Evolutionary conservation across 2,329 filamentous ascomycete genomes (phyloP), one percentile per base, ranked within the genome.

Genomic region (Sclerotinia glacialis): DNA sequence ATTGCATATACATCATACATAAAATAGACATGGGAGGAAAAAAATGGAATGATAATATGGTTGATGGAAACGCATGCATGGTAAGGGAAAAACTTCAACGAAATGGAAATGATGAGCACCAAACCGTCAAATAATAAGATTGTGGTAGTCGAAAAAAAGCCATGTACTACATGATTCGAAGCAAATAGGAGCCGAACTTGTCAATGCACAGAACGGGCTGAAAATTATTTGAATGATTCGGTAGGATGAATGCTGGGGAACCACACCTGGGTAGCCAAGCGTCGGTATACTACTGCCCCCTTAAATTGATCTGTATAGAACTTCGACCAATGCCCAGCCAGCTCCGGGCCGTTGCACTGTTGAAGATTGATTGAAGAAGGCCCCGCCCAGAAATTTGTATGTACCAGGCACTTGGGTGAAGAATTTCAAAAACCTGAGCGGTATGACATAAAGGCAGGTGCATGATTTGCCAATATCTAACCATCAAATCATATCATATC

Each of bases 111-210:
- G 46, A 47, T 23, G 46, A 26, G 44, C 58, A 61, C 16, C 23
- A 26, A 14, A 37, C 21, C 12, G 12, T 6, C 21, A 9, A 26
- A 12, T 9, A 1, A 18, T 21, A 37, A n/a, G 6, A 42, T 21
- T 65, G 63, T 40, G 64, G 46, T 46, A 14, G n/a, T 34, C 26
- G 34, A 53, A 46, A 52, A 34, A 26, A 26, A 6, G 46, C 34
- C 64, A 44, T 65, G 64, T 65, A 12, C 14, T 44, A 61, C 64
- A 42, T 65, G 26, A 26, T n/a, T 50, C 46, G 52, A 34, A 26
- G n/a, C 53, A 59, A 16, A 23, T 5, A 21, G 54, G 18, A 46
- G 8, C 31, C 40, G 23, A 49, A 44, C 21, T 65, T 21, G 3
- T 58, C 62, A 59, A 28, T 58, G 16, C 18, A 37, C 26, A 37